Percentiles rank a stretch among this genome's conserved stretches.
Evolutionary conservation across 1,284 basidiomycete genomes (phyloP).

Genomic region (Grifola frondosa): DNA sequence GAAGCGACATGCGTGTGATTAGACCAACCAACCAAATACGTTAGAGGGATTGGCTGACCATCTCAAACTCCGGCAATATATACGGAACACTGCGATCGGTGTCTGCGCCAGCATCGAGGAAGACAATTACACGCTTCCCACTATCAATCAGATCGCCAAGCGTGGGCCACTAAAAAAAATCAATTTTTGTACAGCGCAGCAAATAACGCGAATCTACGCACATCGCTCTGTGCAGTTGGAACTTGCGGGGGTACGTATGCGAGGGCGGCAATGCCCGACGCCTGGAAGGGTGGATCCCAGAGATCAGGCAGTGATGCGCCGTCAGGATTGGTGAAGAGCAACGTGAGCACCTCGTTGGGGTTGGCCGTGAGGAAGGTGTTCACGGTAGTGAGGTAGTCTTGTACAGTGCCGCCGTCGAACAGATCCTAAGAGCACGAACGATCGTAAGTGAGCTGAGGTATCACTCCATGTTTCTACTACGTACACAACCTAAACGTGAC

Average conservation of each 20-base stretch:
- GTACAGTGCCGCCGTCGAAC: constrained; percentile 66
- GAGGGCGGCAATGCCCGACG: constrained; percentile 53
- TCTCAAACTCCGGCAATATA: constrained; percentile 65
- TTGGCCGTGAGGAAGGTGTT: constrained; percentile 61
- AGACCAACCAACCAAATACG: neutral
- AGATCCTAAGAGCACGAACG: constrained; percentile 34
- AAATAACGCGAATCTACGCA: constrained; percentile 3
- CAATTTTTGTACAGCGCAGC: neutral
- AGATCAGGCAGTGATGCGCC: constrained; percentile 47
- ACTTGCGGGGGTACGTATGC: constrained; percentile 60
- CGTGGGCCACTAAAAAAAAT: constrained; percentile 61
- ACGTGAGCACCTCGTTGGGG: constrained; percentile 72
- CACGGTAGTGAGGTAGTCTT: constrained; percentile 27
- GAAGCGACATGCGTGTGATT: too few relatives aligned
- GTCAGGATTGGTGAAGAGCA: constrained; percentile 74
- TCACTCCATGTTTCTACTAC: neutral
- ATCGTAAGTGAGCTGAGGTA: constrained; percentile 11
- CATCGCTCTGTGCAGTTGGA: constrained; percentile 45
- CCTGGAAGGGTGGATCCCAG: constrained; percentile 59
- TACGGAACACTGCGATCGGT: constrained; percentile 49
- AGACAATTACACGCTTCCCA: constrained; percentile 69
- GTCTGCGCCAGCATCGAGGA: constrained; percentile 61
- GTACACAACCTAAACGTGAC: constrained; percentile 22
- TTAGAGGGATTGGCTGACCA: constrained; percentile 34
- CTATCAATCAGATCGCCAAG: constrained; percentile 67